Evolutionary conservation across 169 alveolate genomes (phyloP).

Genomic region (Theileria orientalis): DNA sequence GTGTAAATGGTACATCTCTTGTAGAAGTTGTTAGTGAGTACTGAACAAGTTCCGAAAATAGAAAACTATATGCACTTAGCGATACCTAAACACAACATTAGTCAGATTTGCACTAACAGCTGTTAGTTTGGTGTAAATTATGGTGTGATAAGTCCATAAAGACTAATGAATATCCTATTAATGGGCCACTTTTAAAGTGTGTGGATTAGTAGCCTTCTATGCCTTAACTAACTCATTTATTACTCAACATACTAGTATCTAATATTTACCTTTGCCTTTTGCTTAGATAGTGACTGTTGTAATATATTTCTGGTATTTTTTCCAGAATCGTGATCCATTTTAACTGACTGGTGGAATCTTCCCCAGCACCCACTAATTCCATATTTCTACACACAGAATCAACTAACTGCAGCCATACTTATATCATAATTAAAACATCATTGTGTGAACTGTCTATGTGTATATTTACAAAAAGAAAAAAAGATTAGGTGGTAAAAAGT

Average conservation of each 20-base stretch:
- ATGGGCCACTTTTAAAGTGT: too few species aligned
- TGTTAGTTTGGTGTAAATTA: too few species aligned
- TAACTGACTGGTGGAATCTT: too few species aligned
- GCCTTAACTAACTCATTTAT: too few species aligned
- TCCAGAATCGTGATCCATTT: neutral
- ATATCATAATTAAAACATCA: too few species aligned
- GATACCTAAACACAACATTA: slow-evolving; percentile 17
- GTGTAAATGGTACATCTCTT: slow-evolving; percentile 37
- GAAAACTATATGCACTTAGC: slow-evolving; percentile 55
- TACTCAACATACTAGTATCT: too few species aligned
- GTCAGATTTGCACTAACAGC: neutral
- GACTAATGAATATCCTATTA: too few species aligned
- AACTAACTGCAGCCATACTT: too few species aligned
- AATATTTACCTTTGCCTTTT: slow-evolving; percentile 39
- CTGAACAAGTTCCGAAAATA: slow-evolving; percentile 63
- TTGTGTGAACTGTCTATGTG: neutral
- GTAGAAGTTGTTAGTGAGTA: slow-evolving; percentile 57
- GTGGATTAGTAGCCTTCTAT: too few species aligned
- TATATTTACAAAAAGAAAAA: neutral
- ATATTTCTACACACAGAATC: too few species aligned
- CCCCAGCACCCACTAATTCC: too few species aligned
- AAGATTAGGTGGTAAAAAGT: slow-evolving; percentile 2
- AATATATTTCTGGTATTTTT: slow-evolving; percentile 19
- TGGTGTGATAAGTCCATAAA: neutral
- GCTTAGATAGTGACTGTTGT: slow-evolving; percentile 53